Evolutionary conservation across 1,284 basidiomycete species (phyloP), one percentile per base, ranked within the genome.

Genomic region (Cryptococcus sp.): DNA sequence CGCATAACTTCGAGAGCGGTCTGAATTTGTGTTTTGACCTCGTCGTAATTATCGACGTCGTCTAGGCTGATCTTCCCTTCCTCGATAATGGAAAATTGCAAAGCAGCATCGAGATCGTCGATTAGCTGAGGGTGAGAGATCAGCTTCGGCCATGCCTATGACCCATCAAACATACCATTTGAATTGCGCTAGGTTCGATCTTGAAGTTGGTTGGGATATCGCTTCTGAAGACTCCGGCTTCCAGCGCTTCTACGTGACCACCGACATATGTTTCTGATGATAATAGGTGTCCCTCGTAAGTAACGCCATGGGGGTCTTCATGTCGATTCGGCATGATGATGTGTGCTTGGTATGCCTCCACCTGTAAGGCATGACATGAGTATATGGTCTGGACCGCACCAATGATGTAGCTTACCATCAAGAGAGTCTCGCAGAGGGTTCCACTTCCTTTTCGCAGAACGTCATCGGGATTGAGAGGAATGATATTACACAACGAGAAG

Each of bases 321-420:
- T 99, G 93, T 58, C 92, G 84, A 73, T 99, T 99, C 1, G 96
- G 96, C 93, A 98, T 97, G 75, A 99, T 93, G 68, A 99, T 95
- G 38, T 86, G 84, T 3, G 86, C 91, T 47, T 89, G 85, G 78
- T 87, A 98, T 0, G 96, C 96, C 83, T 99, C 95, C 45, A 96
- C 93, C 93, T 97, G 70, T 3, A 16, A 16, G 1, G 43, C 11
- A 15, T 10, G 42, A 25, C 30, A 51, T 35, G 19, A 27, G 20
- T 41, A 27, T 51, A 10, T 42, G 4, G 27, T 30, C 4, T 30
- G 27, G 13, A 46, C n/a, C 15, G 43, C 23, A 19, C 17, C 25
- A 8, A 15, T 16, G 35, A 3, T 13, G 13, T 54, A 0, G 76
- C 86, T 52, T 63, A 97, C 96, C 96, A 99, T 99, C 57, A 99